Evolutionary conservation across 352 stramenopile species (phyloP), one percentile per base, ranked within the genome.

Genomic region (Phytophthora tentaculata): DNA sequence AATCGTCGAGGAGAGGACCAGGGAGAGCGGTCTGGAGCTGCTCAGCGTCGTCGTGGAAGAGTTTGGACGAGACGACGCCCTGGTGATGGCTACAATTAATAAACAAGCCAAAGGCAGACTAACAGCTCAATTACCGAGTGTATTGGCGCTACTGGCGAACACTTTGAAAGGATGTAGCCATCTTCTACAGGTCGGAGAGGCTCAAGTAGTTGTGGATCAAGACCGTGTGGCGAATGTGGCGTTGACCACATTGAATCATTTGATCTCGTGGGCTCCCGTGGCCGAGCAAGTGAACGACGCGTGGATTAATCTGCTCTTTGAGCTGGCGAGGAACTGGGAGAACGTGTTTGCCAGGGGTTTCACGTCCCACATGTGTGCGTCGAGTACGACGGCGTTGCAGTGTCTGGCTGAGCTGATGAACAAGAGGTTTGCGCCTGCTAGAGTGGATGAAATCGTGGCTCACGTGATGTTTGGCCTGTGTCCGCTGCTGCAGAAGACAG

Each of bases 41-140:
- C 60, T 93, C 1, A 54, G 60, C 24, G 81, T 92, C 2, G 70
- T 93, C 1, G 79, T 72, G 23, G 85, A 93, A 45, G 85, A 93
- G 67, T 92, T 93, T 67, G 83, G 85, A 7, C 83, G 85, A 17
- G 83, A 93, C 0, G 82, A 91, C 57, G 81, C 81, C 14, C 56
- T 86, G 7, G 78, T 78, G 24, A 62, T 91, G 20, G 81, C 85
- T 10, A 71, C 70, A 20, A 37, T 70, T 9, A 91, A 89, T 70
- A 69, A 58, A 1, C 74, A 77, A 20, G 85, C 77, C 3, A 81
- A 86, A 47, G 16, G 24, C 10, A 74, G 78, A 51, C 57, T 93
- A 22, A 61, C 51, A 7, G 61, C 73, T 17, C 74, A 90, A 24
- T 53, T 91, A 8, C 76, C 85, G 14, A 81, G 66, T 54, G 37